Conservation (phyloP, 1,284 basidiomycete species). For the Trichosporon ovoides region DNA sequence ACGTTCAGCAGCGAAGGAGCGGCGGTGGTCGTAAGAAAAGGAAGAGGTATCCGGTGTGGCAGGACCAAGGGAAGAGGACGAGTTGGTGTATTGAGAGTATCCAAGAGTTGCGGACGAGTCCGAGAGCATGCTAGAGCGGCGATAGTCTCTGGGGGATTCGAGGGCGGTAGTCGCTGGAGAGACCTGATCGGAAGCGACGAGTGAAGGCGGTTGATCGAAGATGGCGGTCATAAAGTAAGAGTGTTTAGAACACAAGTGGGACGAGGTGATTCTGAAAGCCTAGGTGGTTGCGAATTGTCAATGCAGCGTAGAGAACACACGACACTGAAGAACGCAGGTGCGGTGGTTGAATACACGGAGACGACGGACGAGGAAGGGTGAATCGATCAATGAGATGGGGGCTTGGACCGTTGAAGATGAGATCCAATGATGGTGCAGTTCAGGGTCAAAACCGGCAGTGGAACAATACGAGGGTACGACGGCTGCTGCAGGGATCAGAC, state of each 20-base stretch:
- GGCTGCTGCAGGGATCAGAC: neutral
- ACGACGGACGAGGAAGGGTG: neutral
- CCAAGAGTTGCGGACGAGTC: neutral
- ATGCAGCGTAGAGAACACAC: neutral
- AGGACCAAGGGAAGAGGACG: neutral
- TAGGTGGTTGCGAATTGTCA: neutral
- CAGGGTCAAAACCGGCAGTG: neutral
- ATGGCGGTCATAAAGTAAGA: slow-evolving; percentile 2
- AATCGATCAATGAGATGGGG: neutral
- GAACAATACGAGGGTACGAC: neutral
- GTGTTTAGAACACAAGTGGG: neutral
- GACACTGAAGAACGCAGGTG: neutral
- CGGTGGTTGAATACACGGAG: neutral
- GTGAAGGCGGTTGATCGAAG: neutral
- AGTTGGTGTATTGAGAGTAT: neutral
- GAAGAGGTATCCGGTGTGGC: neutral
- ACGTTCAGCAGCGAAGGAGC: neutral
- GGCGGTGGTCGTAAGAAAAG: slow-evolving; percentile 2
- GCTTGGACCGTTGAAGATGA: neutral
- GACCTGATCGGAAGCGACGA: slow-evolving; percentile 2
- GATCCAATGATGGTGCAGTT: slow-evolving; percentile 1
- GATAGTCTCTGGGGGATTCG: neutral
- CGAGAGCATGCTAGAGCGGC: slow-evolving; percentile 1
- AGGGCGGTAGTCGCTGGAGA: slow-evolving; percentile 3
- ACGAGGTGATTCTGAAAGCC: neutral